Base-by-base conservation (phyloP, 306 rosid genomes). In the Gastrolobium villosum region DNA sequence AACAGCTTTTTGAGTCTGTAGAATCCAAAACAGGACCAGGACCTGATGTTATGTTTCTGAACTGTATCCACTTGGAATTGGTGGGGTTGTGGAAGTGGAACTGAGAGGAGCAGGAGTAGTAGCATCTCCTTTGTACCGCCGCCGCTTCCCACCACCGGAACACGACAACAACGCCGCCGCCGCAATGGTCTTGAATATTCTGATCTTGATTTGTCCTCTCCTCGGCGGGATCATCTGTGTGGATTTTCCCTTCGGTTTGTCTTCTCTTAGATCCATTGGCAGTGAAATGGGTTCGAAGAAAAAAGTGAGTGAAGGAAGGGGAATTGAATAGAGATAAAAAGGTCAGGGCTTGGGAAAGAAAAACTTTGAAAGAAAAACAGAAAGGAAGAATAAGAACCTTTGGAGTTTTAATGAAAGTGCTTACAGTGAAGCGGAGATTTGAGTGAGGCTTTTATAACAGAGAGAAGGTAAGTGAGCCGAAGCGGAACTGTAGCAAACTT, bases 141-240 rank as follows among this genome's bases (percentile, higher is more conserved):
- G 74, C 5, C 6, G 26, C 20, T 10, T 41, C n/a, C 37, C 3
- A 2, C 77, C 3, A 6, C 59, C 3, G 0, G 86, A 80, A 14
- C 75, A 66, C 0, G 39, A 60, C 26, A 78, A n/a, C n/a, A n/a
- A n/a, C n/a, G n/a, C 0, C n/a, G 64, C 81, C 2, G n/a, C 55
- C 28, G 64, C 35, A 9, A 86, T 41, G 28, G 20, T 48, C 78
- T 74, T 87, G 20, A 90, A 2, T 8, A 90, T 84, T 55, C 43
- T 75, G 6, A 73, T 34, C 81, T 77, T 85, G 45, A 90, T 28
- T 72, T 67, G 86, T 0, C 93, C 96, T 11, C 92, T 75, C 50
- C 11, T 72, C 0, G 78, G 87, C 0, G 30, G 79, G 3, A 57
- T 2, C 30, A 39, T 63, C 20, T 35, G 57, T 3, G 46, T 4